A percentile compares a stretch with the other conserved stretches of the same genome.
Evolutionary conservation across 1,139 yeast genomes (phyloP).

Genomic region (Hemisphaericaspora xylofermentans): DNA sequence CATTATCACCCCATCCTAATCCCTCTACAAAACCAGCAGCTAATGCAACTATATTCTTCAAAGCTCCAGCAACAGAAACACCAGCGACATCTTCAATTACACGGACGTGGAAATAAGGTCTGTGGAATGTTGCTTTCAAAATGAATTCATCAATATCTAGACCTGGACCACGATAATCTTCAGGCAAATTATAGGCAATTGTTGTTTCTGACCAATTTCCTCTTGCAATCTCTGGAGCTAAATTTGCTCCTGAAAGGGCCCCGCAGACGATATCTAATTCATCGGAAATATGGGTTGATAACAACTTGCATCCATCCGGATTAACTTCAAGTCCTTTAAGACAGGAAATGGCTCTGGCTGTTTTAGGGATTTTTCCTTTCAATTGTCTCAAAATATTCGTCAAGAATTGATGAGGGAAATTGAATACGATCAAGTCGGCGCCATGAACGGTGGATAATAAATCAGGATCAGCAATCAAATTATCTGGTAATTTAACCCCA

Average conservation of each 20-base stretch:
- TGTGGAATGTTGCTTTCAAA: constrained; percentile 79
- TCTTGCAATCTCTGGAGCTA: constrained; percentile 92
- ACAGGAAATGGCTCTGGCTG: constrained; percentile 85
- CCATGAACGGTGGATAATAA: constrained; percentile 66
- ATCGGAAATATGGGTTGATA: constrained; percentile 72
- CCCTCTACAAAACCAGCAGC: constrained; percentile 97
- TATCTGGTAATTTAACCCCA: constrained; percentile 72
- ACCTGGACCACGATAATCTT: constrained; percentile 68
- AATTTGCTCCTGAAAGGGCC: constrained; percentile 90
- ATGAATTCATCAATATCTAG: constrained; percentile 69
- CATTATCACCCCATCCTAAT: constrained; percentile 97
- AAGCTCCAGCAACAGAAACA: constrained; percentile 90
- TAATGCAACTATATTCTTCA: constrained; percentile 89
- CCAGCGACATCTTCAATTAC: constrained; percentile 91
- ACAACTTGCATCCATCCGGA: constrained; percentile 74
- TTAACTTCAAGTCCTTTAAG: constrained; percentile 88
- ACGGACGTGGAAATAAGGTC: constrained; percentile 92
- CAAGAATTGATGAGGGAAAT: constrained; percentile 92
- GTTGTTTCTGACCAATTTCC: constrained; percentile 96
- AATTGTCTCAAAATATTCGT: constrained; percentile 70
- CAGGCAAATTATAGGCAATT: constrained; percentile 77
- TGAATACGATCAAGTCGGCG: constrained; percentile 83
- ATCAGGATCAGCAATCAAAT: constrained; percentile 83
- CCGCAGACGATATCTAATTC: constrained; percentile 86
- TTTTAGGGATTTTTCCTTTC: constrained; percentile 66